Base-by-base conservation (phyloP, 495 filamentous ascomycete genomes). In the Geopyxis carbonaria region DNA sequence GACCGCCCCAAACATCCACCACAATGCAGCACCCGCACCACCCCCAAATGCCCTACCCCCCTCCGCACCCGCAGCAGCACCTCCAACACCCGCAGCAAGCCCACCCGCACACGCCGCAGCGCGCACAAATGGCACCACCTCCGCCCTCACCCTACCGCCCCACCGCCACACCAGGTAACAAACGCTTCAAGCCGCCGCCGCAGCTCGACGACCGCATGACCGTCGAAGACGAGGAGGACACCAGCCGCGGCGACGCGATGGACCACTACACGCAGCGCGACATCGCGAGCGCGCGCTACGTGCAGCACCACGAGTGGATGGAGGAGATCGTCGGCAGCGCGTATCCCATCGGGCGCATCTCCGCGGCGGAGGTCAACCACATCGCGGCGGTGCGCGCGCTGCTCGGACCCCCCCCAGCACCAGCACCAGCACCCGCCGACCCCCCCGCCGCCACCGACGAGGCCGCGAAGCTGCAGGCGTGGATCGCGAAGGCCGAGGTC, bases 291-390 rank as follows among this genome's bases (percentile, higher is more conserved):
- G 69, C 72, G 48, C 67, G 89, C 32, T 97, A 91, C 54, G 76
- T 73, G 45, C 89, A 93, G 50, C 89, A 97, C 51, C 89, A 95
- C 47, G 85, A 93, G 58, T 94, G 86, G 89, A 92, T 95, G 80
- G 89, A 93, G 51, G 86, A 97, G 59, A 73, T 97, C n/a, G 67
- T 93, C 31, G 77, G 76, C 2, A 93, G 84, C 0, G 81, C 84
- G 0, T 93, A 86, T 47, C 64, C 75, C 13, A 80, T 81, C 40
- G 65, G 66, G 16, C 78, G 89, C 47, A 87, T 97, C 32, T 72
- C 74, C n/a, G 81, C 85, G 4, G 69, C 82, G n/a, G n/a, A n/a
- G n/a, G n/a, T n/a, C n/a, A n/a, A n/a, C n/a, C n/a, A n/a, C n/a
- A n/a, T n/a, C n/a, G n/a, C n/a, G n/a, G n/a, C n/a, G n/a, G n/a